These are phyloP conservation scores for Pseudozyma hubeiensis DNA, from an alignment of 1,284 basidiomycete species.

Conservation along the genomic window DNA sequence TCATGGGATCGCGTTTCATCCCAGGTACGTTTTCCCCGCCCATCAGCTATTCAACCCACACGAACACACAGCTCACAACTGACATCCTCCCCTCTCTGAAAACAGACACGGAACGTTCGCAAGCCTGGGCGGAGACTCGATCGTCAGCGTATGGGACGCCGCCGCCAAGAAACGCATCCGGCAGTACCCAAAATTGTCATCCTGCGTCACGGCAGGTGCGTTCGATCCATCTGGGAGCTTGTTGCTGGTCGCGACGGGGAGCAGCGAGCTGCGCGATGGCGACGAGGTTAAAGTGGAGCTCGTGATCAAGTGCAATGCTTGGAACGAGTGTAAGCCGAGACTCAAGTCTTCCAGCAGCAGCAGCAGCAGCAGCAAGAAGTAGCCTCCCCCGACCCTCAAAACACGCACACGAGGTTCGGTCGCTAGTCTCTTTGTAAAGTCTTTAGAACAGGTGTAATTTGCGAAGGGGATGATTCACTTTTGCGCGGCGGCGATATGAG, in stretches of 20 bases:
- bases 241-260: conserved; percentile 59
- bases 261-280: conserved; percentile 31
- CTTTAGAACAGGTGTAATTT: no score
- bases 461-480: not conserved
- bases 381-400: not conserved
- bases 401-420: no score
- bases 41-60: not conserved
- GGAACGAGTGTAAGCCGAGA: conserved; percentile 61
- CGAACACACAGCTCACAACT: not conserved
- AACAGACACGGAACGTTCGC: conserved; percentile 88
- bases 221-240: conserved; percentile 54
- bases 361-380: conserved; percentile 14
- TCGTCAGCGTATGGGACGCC: conserved; percentile 95
- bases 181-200: conserved; percentile 75
- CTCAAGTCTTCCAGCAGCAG: conserved; percentile 2
- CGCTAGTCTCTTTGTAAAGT: not conserved
- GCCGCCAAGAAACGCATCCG: conserved; percentile 93
- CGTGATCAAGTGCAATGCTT: conserved; percentile 38
- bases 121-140: conserved; percentile 89
- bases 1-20: conserved; percentile 93
- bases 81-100: not conserved
- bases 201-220: conserved; percentile 51
- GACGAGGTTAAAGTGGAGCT: conserved; percentile 24
- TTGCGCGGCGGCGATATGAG: not conserved
- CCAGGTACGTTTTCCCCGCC: conserved; percentile 68